Conservation (phyloP, 352 stramenopile species). For the Pythium aquatile region DNA sequence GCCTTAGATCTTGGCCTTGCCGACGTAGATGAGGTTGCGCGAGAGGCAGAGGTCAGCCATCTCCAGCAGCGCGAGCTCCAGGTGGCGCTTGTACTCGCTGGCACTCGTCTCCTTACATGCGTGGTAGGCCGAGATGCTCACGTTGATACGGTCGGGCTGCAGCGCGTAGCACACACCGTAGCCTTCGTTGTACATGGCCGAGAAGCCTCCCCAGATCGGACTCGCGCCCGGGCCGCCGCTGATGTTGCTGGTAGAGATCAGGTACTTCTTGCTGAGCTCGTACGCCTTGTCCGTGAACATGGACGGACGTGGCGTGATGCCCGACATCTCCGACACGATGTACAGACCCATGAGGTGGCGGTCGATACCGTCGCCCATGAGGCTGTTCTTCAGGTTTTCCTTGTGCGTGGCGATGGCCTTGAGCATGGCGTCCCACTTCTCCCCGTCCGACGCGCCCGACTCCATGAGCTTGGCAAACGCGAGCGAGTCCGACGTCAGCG, state of each 20-base stretch:
- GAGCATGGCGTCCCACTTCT: constrained; percentile 88
- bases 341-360: constrained; percentile 96
- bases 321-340: constrained; percentile 92
- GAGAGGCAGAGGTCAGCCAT: constrained; percentile 93
- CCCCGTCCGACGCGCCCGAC: constrained; percentile 31
- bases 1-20: constrained; percentile 79
- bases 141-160: constrained; percentile 92
- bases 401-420: constrained; percentile 91
- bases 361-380: constrained; percentile 91
- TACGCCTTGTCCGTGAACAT: constrained; percentile 95
- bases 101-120: constrained; percentile 79
- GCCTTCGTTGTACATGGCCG: constrained; percentile 93
- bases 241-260: constrained; percentile 96
- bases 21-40: constrained; percentile 89
- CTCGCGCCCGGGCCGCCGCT: constrained; percentile 88
- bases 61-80: constrained; percentile 94
- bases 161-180: constrained; percentile 96
- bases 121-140: constrained; percentile 93
- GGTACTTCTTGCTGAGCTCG: constrained; percentile 92
- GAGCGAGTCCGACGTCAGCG: constrained; percentile 87
- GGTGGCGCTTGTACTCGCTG: constrained; percentile 82
- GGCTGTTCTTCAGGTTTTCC: constrained; percentile 84
- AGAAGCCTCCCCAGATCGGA: constrained; percentile 97
- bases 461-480: constrained; percentile 92
- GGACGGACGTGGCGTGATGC: constrained; percentile 82